Base-by-base conservation (phyloP, 2,329 filamentous ascomycete species). In the Gliomastix tumulicola region DNA sequence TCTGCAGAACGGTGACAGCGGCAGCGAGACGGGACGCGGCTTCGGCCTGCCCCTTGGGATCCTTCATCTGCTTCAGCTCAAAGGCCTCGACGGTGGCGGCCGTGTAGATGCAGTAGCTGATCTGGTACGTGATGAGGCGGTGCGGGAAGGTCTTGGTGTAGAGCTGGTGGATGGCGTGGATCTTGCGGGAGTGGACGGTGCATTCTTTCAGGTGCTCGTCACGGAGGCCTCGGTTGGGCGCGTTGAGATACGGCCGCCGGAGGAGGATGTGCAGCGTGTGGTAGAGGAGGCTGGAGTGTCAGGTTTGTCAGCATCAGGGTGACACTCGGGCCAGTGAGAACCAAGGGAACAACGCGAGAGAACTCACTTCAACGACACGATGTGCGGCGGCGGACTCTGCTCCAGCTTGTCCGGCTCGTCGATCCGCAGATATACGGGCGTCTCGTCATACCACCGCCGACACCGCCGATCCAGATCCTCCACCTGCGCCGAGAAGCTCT, bases 111-210 rank as follows among this genome's bases (percentile, higher is more conserved):
- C 46, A 49, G 37, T 47, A 49, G 30, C 45, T 47, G 18, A 49
- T 34, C 31, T 47, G 46, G 13, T 49, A 49, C 3, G 46, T 47
- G 45, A 47, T 47, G 7, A 46, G 27, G 1, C 45, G 40, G 28
- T 47, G 39, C 2, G 45, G 45, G 28, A 46, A 49, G 3, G 41
- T 49, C 23, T 32, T 30, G 1, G 43, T 36, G 27, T 43, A 46
- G 7, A 47, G 9, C 1, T 27, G 30, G 20, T 47, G 76, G 49
- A 90, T 84, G 40, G 88, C 90, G 59, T 82, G 68, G 48, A 86
- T 82, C 42, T 88, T 67, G 64, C 83, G 84, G 66, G 42, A 32
- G 34, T 42, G 13, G 32, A 20, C 32, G 20, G 42, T 17, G 23
- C 34, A 38, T 16, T 18, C 22, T 2, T 37, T 18, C 16, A 27